Conservation (phyloP, 139 green algal species). For the Closterium sp. region DNA sequence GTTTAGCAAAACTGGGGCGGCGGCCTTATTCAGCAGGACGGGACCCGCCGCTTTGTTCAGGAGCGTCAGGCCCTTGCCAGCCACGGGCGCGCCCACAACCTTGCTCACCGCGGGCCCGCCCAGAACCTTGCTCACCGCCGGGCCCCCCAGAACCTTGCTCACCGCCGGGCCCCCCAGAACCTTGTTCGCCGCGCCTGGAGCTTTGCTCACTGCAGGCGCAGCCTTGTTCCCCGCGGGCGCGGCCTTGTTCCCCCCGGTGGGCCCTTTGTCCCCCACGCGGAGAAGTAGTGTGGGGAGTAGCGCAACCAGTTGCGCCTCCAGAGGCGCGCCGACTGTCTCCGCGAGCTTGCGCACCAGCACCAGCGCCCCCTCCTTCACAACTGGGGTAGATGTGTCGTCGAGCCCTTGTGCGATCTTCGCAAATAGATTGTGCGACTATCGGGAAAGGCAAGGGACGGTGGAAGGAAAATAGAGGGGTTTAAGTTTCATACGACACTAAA, state of each 20-base stretch:
- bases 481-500: background rate
- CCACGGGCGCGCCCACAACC: background rate
- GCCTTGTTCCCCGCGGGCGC: background rate
- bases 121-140: too few species aligned
- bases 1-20: background rate
- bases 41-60: background rate
- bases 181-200: background rate
- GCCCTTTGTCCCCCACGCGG: conserved; percentile 24
- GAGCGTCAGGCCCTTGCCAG: too few species aligned
- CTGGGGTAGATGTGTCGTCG: background rate
- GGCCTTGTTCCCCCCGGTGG: background rate
- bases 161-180: background rate
- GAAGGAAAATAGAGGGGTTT: background rate
- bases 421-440: background rate
- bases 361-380: conserved; percentile 13
- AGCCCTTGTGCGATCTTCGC: background rate
- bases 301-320: conserved; percentile 20
- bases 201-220: background rate
- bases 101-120: background rate
- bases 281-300: conserved; percentile 17
- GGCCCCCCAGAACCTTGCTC: background rate
- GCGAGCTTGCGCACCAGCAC: conserved; percentile 3
- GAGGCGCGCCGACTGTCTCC: background rate
- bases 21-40: background rate
- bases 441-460: background rate